Evolutionary conservation across 2,329 filamentous ascomycete genomes (phyloP), one percentile per base, ranked within the genome.

Genomic region (Sodiomyces alkalinus): DNA sequence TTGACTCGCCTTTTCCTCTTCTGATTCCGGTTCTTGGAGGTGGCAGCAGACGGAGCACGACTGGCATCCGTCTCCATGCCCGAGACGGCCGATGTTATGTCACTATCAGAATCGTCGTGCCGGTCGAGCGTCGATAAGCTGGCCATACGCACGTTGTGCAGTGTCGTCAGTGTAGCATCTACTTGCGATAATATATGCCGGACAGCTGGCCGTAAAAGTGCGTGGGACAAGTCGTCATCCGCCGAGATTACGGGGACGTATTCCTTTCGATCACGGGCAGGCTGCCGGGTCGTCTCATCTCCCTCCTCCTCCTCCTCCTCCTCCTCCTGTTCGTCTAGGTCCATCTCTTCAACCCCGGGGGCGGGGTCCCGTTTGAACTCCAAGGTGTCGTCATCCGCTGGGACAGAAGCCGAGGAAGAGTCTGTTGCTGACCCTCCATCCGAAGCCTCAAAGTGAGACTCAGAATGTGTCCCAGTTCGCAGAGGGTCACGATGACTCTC

Each of bases 161-260:
- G 59, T 4, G 74, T 68, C 17, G 62, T 58, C 5, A 93, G 63
- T 1, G 87, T 62, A 5, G 58, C 49, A 40, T 94, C 82, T 2
- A 93, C 46, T 19, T 72, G 68, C 2, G 61, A 53, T 7, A 93
- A 58, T 11, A 86, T 65, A 38, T 81, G 75, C n/a, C 74, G 63
- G 8, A 80, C 64, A 0, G 70, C 64, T 0, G 83, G 81, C 1
- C 64, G 63, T 11, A 93, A 55, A 5, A 92, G 56, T 2, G 52
- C 47, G 33, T 64, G 58, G 1, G 81, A 80, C 26, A 60, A 47
- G 2, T 79, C 73, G 39, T 92, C 83, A 40, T 92, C 76, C 2
- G 71, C 64, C 6, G 78, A 65, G 5, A 81, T 51, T 3, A 64
- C 58, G 0, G 79, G 70, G 8, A 51, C 48, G 19, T 58, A 54